Evolutionary conservation across 345 rosid species (phyloP).

Genomic region (Corchorus capsularis): DNA sequence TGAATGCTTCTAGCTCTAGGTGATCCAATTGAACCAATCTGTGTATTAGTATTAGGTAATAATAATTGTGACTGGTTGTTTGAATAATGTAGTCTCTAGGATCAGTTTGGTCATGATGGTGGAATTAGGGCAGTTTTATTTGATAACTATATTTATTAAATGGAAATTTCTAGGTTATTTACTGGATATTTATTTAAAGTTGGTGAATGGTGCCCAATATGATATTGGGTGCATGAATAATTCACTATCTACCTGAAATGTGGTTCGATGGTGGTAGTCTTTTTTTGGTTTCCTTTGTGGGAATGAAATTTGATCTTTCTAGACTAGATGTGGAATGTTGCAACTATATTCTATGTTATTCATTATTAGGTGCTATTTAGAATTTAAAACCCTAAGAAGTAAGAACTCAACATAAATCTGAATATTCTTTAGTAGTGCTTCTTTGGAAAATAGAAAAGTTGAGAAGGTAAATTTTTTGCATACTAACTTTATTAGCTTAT

Average conservation of each 20-base stretch:
- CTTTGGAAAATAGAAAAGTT: too few relatives aligned
- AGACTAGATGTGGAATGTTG: too few relatives aligned
- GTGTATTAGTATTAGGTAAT: not conserved
- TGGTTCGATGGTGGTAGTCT: too few relatives aligned
- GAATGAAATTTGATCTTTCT: too few relatives aligned
- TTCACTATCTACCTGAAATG: not conserved
- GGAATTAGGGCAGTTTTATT: not conserved
- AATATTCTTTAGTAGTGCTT: too few relatives aligned
- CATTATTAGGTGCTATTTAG: too few relatives aligned
- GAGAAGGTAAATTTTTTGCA: too few relatives aligned
- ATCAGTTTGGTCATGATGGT: not conserved
- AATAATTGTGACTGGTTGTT: not conserved
- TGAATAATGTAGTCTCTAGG: not conserved
- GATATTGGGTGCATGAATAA: not conserved
- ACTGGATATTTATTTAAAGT: not conserved
- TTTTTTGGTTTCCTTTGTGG: too few relatives aligned
- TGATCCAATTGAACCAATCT: slow-evolving; percentile 10
- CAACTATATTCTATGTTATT: too few relatives aligned
- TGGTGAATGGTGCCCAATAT: not conserved
- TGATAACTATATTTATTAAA: not conserved
- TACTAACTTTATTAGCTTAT: too few relatives aligned
- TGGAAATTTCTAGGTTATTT: not conserved
- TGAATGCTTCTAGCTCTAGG: slow-evolving; percentile 1
- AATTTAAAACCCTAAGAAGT: too few relatives aligned
- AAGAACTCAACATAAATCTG: too few relatives aligned